Evolutionary conservation across 2,329 filamentous ascomycete genomes (phyloP).

Genomic region (Annulohypoxylon truncatum): DNA sequence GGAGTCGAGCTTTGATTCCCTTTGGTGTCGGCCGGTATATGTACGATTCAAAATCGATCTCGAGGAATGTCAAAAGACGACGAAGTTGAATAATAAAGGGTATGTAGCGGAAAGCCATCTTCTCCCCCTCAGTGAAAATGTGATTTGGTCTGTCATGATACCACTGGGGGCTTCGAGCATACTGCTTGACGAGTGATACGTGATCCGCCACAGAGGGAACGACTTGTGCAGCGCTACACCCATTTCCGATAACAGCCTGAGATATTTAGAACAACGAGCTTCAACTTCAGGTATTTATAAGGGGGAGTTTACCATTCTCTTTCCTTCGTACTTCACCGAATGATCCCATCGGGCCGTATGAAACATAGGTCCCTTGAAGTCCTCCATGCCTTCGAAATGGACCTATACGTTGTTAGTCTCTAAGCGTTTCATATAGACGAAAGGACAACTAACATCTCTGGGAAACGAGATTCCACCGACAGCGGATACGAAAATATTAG

Average conservation of each 20-base stretch:
- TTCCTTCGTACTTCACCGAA: background rate
- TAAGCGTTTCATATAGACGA: background rate
- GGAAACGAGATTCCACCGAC: background rate
- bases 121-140: background rate
- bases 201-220: background rate
- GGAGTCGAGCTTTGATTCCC: background rate
- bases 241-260: background rate
- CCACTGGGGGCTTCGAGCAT: background rate
- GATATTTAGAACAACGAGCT: background rate
- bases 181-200: background rate
- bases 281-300: background rate
- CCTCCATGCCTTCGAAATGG: background rate
- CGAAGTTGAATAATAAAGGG: background rate
- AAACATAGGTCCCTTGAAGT: background rate
- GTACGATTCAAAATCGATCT: background rate
- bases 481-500: background rate
- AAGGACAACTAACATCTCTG: background rate
- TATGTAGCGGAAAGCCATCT: background rate
- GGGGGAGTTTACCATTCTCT: background rate
- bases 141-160: background rate
- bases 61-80: background rate
- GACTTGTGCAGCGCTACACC: background rate
- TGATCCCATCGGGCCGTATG: background rate
- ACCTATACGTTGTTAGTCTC: background rate
- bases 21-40: background rate